Evolutionary conservation across 208 protist genomes (phyloP).

Genomic region (Crithidia brevicula): DNA sequence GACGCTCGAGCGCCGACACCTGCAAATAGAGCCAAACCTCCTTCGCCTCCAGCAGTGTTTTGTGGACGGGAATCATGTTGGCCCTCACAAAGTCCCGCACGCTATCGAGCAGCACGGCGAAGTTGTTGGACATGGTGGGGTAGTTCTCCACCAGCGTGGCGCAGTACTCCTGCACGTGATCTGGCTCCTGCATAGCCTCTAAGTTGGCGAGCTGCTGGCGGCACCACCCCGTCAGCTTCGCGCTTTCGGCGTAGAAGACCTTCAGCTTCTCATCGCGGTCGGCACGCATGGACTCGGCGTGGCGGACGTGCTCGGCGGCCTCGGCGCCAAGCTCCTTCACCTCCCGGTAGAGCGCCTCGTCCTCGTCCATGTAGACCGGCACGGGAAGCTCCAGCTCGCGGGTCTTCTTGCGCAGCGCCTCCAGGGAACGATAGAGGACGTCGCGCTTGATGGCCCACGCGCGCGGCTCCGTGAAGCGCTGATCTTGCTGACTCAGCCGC

Average conservation of each 20-base stretch:
- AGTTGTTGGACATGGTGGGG: constrained; percentile 85
- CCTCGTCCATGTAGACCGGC: constrained; percentile 28
- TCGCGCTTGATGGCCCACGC: constrained; percentile 47
- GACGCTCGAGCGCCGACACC: constrained; percentile 76
- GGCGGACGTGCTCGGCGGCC: constrained; percentile 42
- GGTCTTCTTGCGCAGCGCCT: constrained; percentile 30
- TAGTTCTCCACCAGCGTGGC: constrained; percentile 80
- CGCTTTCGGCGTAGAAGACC: constrained; percentile 57
- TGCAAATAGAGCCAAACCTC: constrained; percentile 88
- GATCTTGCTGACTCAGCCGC: constrained; percentile 45
- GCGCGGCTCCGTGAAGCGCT: constrained; percentile 43
- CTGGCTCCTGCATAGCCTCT: constrained; percentile 83
- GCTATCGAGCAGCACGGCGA: constrained; percentile 58
- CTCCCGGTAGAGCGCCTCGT: constrained; percentile 43
- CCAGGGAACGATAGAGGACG: constrained; percentile 24
- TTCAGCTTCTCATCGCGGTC: constrained; percentile 48
- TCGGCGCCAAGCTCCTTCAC: constrained; percentile 45
- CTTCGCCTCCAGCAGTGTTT: constrained; percentile 74
- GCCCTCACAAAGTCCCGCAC: constrained; percentile 60
- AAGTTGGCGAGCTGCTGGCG: constrained; percentile 88
- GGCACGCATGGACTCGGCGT: constrained; percentile 31
- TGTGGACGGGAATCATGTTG: constrained; percentile 57
- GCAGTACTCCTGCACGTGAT: constrained; percentile 90
- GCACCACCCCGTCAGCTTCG: constrained; percentile 81
- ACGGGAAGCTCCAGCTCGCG: constrained; percentile 20